Evolutionary conservation across 2,329 filamentous ascomycete species (phyloP), one percentile per base, ranked within the genome.

Genomic region (Ambrosiella beaveri): DNA sequence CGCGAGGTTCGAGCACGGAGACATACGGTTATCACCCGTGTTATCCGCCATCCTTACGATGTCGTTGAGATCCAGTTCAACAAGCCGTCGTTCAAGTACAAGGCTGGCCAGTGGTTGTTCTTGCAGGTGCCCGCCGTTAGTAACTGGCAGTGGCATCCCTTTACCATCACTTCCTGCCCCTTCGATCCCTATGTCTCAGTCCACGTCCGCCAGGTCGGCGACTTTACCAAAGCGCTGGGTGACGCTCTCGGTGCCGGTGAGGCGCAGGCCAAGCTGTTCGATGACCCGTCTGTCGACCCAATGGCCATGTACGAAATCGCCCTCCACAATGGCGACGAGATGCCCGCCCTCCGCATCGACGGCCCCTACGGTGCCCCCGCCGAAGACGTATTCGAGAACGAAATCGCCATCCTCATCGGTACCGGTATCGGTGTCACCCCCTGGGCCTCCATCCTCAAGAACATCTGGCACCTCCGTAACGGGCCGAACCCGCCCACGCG

Each of bases 11-110:
- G 91, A 60, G 82, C 88, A 50, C 79, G 88, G 63, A 83, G 88
- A 61, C 78, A 84, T 64, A 97, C 93, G 7, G 82, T 86, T 70
- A 97, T 98, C 65, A 88, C 88, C 63, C 90, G 91, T 66, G 90
- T 98, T 45, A 86, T 98, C 64, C 85, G 88, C 64, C 93, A 98
- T 74, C 93, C 93, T 5, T 97, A 96, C 68, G 86, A 93, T 68
- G 88, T 86, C 54, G 86, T 94, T 66, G 88, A 95, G 71, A 88
- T 95, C 62, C 88, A 95, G 67, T 94, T 95, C 70, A 78, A 78
- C 66, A 95, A 95, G 71, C 85, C 88, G 6, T 87, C 82, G 62
- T 89, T 95, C 84, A 86, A 81, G 65, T 95, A 95, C 79, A 94
- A 93, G 76, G 82, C 88, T 13, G 88, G 88, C 52, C 88, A 95